Evolutionary conservation across 768 basidiomycete species (phyloP), one percentile per base, ranked within the genome.

Genomic region (Clavaria fumosa): DNA sequence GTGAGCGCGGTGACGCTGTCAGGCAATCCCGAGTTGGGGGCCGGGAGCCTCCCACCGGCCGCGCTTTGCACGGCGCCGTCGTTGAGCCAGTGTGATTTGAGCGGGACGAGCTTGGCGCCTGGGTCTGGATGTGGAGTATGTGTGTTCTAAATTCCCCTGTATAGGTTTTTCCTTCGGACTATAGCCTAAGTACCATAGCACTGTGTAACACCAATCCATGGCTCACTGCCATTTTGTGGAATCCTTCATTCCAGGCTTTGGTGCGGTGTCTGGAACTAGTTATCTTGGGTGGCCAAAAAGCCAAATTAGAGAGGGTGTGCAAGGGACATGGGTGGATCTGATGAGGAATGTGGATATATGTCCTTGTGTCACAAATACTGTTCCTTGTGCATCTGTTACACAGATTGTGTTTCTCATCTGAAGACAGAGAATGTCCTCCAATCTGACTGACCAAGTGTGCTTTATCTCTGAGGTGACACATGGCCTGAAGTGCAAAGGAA

Each of bases 311-410:
- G 78, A 83, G 44, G 85, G 84, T 50, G 88, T 90, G 0, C 82
- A 89, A 53, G 90, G 90, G 12, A 89, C 88, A 5, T 95, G 90
- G 90, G 76, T 78, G 14, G 81, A 85, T 51, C 64, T 95, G 54
- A 91, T 88, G 1, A 63, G 78, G 40, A 85, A 84, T 42, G 89
- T 95, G 50, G 93, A 95, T 55, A 82, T 85, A 51, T 37, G 72
- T 65, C 1, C 43, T 43, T 18, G 15, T 34, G 3, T 4, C n/a
- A n/a, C n/a, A n/a, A n/a, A n/a, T n/a, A n/a, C 27, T 11, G 23
- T n/a, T 21, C 6, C 7, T 17, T 30, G 9, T 22, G n/a, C 43
- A 68, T 66, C 64, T 62, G 36, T 49, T 75, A 42, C 15, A 68
- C 71, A 44, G 71, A 77, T 75, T n/a, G n/a, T n/a, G n/a, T n/a